Base-by-base conservation (phyloP, 2,329 filamentous ascomycete species). In the Fusarium domesticum region DNA sequence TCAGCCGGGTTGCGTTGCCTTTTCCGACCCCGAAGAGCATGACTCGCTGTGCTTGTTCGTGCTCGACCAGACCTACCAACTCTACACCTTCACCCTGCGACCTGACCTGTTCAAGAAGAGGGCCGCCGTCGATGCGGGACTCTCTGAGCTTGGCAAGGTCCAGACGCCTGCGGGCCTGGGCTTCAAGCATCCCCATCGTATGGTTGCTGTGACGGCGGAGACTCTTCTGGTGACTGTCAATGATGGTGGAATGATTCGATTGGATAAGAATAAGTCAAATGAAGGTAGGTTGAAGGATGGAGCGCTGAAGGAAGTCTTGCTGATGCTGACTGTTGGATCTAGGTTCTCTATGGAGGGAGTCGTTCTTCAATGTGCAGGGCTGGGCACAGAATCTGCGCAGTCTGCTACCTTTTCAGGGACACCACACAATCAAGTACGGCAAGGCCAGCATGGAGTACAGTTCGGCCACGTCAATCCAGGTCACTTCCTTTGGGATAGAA, bases 31-130 rank as follows among this genome's bases (percentile, higher is more conserved):
- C 6, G 75, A 83, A 50, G 86, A 89, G 47, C 85, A 85, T 59
- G 87, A 95, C 72, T 78, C 83, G 48, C 71, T 96, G 39, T 85
- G 80, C 56, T 78, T 90, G 34, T 95, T 90, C 66, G 86, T 87
- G 39, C 75, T 96, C 59, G 92, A 91, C 48, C 79, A 83, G 49
- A 74, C 79, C n/a, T 87, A 85, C 61, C 83, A 89, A 53, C 75
- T 98, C 15, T 91, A 91, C 69, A 90, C 88, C 11, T 77, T 98
- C 54, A 85, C 79, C n/a, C 69, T 98, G 38, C 84, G 85, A 47
- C 85, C 87, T 20, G 88, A 93, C 56, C 85, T 88, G 61, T 95
- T 97, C 65, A 78, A 83, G 48, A 83, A 83, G 64, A 76, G 78
- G 47, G 74, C 78, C 1, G 81, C 81, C 16, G 80, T 84, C 14